Evolutionary conservation across 1,284 basidiomycete genomes (phyloP), one percentile per base, ranked within the genome.

Genomic region (Xerocomus amazonicus): DNA sequence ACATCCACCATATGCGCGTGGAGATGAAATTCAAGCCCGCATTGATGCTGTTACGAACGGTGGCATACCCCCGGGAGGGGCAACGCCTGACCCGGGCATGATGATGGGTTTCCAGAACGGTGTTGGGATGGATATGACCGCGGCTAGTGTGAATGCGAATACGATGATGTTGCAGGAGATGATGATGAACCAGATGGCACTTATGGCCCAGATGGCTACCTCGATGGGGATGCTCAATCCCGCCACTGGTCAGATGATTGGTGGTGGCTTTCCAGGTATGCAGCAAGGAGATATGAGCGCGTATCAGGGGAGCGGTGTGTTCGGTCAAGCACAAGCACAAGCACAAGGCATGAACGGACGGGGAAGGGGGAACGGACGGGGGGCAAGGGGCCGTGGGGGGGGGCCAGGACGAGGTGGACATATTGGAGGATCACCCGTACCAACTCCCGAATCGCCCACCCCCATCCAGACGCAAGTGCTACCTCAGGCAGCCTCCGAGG

Each of bases 111-210:
- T 76, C 54, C 75, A 77, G 43, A 65, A 63, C 33, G 75, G 72
- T 68, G 73, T 65, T 31, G 74, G 70, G 38, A 77, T 81, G 79
- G 82, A 83, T 53, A 82, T 86, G 75, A 74, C 71, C 47, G 72
- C 77, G 14, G 76, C 79, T 14, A 65, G 57, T 38, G 57, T 54
- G 26, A 67, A 56, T 35, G 50, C 77, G 42, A 88, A 85, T 59
- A 84, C 85, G 38, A 59, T 90, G 57, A 72, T 87, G 71, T 63
- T 90, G 51, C 87, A 90, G 68, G 88, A 90, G 68, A 84, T 90
- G 76, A 84, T 90, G 81, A 84, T 88, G 81, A 87, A 78, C 66
- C 86, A 90, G 64, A 89, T 90, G 86, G 84, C 87, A 38, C 74
- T 90, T 58, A 90, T 90, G 87, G 81, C 84, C 32, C 88, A 90